Evolutionary conservation across 2,329 filamentous ascomycete genomes (phyloP).

Genomic region (Phyllosticta citrichinensis): DNA sequence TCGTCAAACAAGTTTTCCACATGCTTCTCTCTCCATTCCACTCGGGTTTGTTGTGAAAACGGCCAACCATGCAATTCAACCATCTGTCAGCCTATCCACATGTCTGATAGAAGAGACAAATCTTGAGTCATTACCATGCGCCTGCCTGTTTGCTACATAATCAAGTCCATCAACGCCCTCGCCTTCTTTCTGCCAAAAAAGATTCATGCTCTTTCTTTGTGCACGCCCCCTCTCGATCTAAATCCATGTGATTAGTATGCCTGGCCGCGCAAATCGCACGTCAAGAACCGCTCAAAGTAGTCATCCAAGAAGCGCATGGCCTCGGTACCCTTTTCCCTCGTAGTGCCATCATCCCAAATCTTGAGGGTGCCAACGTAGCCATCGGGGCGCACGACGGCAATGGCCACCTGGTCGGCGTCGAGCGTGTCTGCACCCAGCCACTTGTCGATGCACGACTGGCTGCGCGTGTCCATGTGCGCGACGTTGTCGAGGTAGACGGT

Average conservation of each 20-base stretch:
- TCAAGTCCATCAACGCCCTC: not conserved
- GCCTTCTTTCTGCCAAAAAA: not conserved
- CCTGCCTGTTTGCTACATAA: not conserved
- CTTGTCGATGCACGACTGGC: slow-evolving; percentile 50
- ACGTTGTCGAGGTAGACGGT: slow-evolving; percentile 63
- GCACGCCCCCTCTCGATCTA: not conserved
- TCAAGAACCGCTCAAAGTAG: slow-evolving; percentile 41
- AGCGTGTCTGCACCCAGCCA: slow-evolving; percentile 51
- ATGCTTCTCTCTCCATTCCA: too few relatives aligned
- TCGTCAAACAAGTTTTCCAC: not conserved
- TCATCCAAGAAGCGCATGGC: slow-evolving; percentile 39
- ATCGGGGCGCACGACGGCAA: slow-evolving; percentile 62
- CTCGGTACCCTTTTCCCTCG: slow-evolving; percentile 20
- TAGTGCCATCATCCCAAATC: slow-evolving; percentile 24
- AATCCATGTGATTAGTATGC: not conserved
- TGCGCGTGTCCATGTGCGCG: slow-evolving; percentile 44
- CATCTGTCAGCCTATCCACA: too few relatives aligned
- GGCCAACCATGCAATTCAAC: too few relatives aligned
- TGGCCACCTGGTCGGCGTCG: slow-evolving; percentile 46
- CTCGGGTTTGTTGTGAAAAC: too few relatives aligned
- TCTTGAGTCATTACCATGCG: not conserved
- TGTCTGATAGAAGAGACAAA: not conserved
- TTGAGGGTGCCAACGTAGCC: slow-evolving; percentile 61
- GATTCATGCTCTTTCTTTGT: not conserved
- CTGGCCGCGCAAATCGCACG: not conserved